phyloP scores from a whole-genome alignment of 441 rosid species.

The Jatropha podagrica region DNA sequence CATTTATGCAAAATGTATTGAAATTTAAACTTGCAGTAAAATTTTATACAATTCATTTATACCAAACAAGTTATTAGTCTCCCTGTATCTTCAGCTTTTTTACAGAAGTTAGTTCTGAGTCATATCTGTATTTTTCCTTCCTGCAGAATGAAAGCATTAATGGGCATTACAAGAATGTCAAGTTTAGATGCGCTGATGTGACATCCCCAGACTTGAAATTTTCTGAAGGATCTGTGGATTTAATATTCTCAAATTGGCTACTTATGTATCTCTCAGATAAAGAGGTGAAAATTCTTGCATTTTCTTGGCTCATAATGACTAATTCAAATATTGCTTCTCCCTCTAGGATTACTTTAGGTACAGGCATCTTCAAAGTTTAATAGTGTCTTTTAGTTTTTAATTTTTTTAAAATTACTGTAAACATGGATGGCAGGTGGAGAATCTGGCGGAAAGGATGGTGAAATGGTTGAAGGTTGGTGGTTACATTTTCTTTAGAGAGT shows the following conservation, averaged over 20 bases:
- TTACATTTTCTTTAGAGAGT: conserved; percentile 87
- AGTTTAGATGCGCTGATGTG: conserved; percentile 88
- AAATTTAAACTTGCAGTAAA: no score
- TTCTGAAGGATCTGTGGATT: conserved; percentile 64
- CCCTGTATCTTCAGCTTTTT: no score
- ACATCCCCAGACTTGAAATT: conserved; percentile 71
- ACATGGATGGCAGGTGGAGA: conserved; percentile 52
- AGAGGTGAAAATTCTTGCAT: conserved; percentile 51
- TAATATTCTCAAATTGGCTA: conserved; percentile 94
- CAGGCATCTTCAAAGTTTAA: neutral
- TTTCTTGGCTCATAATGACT: neutral
- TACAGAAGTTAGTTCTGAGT: no score
- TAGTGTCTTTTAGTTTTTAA: neutral
- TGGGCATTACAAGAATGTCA: conserved; percentile 81
- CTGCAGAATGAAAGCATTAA: conserved; percentile 78
- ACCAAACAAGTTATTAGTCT: no score
- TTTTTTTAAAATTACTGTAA: conserved; percentile 3
- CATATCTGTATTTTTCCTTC: neutral
- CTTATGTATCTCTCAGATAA: conserved; percentile 94
- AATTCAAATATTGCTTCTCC: neutral
- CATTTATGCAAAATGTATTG: no score
- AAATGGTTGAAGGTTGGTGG: conserved; percentile 90
- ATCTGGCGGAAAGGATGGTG: conserved; percentile 74
- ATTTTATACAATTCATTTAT: no score
- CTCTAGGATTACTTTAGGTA: neutral